phyloP scores from a whole-genome alignment of 1,284 basidiomycete genomes.

The Trametes pubescens region DNA sequence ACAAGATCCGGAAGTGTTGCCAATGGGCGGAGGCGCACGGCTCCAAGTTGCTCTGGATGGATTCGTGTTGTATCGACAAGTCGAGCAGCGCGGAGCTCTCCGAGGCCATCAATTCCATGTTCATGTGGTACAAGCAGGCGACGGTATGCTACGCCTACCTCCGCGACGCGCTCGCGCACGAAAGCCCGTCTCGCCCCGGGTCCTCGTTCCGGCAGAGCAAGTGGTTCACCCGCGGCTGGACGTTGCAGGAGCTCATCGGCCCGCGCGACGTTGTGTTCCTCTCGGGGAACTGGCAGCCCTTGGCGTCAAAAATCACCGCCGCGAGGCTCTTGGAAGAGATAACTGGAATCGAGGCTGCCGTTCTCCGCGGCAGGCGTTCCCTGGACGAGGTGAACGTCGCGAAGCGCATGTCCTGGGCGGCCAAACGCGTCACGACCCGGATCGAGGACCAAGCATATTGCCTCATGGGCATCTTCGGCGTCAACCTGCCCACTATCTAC shows the following conservation, averaged over 20 bases:
- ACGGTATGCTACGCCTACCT: constrained; percentile 14
- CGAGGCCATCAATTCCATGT: background rate
- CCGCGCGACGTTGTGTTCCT: constrained; percentile 9
- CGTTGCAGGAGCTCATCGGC: constrained; percentile 11
- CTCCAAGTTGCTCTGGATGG: constrained; percentile 9
- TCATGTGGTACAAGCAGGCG: constrained; percentile 7
- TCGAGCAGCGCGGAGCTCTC: constrained; percentile 14
- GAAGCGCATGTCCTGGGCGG: constrained; percentile 12
- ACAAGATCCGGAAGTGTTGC: constrained; percentile 11
- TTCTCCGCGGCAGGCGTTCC: background rate
- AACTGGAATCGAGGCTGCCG: constrained; percentile 6
- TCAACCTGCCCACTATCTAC: constrained; percentile 13
- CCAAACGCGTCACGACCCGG: constrained; percentile 2
- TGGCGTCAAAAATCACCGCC: background rate
- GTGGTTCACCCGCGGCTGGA: constrained; percentile 9
- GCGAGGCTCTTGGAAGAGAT: constrained; percentile 1
- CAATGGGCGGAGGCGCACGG: constrained; percentile 12
- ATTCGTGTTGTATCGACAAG: constrained; percentile 11
- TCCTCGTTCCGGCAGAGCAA: constrained; percentile 1
- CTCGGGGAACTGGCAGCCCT: constrained; percentile 5
- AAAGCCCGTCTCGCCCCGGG: background rate
- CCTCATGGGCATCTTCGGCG: constrained; percentile 12
- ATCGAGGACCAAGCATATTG: constrained; percentile 10
- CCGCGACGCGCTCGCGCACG: background rate
- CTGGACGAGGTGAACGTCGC: background rate